A percentile compares a stretch with the other conserved stretches of the same genome.
These are phyloP conservation scores for Corylus avellana DNA, from an alignment of 306 rosid genomes.

Conservation along the genomic window DNA sequence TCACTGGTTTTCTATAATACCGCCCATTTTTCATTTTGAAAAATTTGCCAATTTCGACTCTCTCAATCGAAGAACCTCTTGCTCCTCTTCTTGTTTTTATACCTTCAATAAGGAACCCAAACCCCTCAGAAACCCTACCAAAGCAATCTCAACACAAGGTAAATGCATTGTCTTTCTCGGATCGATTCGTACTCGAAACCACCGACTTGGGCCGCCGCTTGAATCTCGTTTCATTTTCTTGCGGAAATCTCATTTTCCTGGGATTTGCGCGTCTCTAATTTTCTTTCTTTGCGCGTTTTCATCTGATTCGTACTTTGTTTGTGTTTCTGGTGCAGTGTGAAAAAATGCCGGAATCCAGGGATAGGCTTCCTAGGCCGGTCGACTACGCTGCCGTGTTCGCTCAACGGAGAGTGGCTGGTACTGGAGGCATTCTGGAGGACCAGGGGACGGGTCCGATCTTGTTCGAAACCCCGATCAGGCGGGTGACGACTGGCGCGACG, in stretches of 20 bases:
- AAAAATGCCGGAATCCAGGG: slow-evolving; percentile 68
- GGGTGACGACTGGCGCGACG: background rate
- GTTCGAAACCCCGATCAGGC: slow-evolving; percentile 28
- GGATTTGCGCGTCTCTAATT: background rate
- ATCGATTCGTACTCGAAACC: background rate
- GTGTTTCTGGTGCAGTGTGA: background rate
- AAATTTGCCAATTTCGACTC: slow-evolving; percentile 39
- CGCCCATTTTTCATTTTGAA: slow-evolving; percentile 51
- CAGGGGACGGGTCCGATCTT: background rate
- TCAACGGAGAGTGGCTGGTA: slow-evolving; percentile 33
- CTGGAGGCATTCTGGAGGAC: slow-evolving; percentile 24
- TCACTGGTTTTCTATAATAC: slow-evolving; percentile 7
- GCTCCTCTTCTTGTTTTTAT: slow-evolving; percentile 6
- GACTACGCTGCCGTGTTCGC: slow-evolving; percentile 41
- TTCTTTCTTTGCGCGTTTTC: background rate
- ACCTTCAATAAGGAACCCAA: background rate
- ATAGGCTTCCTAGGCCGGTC: slow-evolving; percentile 43
- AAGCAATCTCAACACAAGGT: slow-evolving; percentile 9
- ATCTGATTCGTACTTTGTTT: background rate
- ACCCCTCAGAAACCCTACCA: slow-evolving; percentile 6
- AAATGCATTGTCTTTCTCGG: background rate
- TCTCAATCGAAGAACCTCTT: slow-evolving; percentile 3
- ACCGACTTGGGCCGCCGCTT: too few relatives aligned
- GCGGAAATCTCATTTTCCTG: too few relatives aligned
- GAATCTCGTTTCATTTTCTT: background rate